Evolutionary conservation across 495 filamentous ascomycete genomes (phyloP).

Genomic region (Saxophila tyrrhenica): DNA sequence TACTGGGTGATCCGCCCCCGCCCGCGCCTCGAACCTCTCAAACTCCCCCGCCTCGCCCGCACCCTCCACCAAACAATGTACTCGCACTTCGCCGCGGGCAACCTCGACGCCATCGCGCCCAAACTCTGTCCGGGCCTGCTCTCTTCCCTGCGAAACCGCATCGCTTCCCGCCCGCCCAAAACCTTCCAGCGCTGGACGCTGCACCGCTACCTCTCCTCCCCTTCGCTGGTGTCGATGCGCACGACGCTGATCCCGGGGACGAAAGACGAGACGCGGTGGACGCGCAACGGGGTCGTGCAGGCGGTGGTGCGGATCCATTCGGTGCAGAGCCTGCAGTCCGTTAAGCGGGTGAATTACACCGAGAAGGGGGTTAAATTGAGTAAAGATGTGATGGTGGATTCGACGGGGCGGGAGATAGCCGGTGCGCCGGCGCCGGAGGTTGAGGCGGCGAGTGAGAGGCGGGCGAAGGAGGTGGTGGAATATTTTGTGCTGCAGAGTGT

Average conservation of each 20-base stretch:
- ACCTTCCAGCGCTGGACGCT: conserved; percentile 54
- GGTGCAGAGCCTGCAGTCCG: conserved; percentile 39
- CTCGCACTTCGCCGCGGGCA: conserved; percentile 58
- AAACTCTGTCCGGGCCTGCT: conserved; percentile 53
- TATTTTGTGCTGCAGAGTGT: conserved; percentile 65
- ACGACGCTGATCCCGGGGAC: conserved; percentile 36
- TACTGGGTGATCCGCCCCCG: conserved; percentile 26
- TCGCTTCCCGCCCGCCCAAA: conserved; percentile 41
- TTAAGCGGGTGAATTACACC: not conserved
- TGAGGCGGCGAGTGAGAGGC: conserved; percentile 35
- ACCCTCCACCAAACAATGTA: conserved; percentile 59
- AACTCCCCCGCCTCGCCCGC: conserved; percentile 40
- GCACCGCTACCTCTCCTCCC: conserved; percentile 46
- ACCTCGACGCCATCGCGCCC: conserved; percentile 43
- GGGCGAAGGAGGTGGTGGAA: conserved; percentile 58
- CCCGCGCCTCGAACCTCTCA: conserved; percentile 33
- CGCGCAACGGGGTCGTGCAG: conserved; percentile 50
- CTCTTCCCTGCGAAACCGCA: conserved; percentile 41
- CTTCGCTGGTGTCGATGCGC: conserved; percentile 52
- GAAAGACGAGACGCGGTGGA: conserved; percentile 30
- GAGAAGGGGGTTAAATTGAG: not conserved
- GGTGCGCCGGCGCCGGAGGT: not conserved
- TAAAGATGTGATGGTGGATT: conserved; percentile 11
- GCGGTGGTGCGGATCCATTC: conserved; percentile 60
- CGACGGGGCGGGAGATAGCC: conserved; percentile 15